phyloP scores from a whole-genome alignment of 2,329 filamentous ascomycete species.

The Colletotrichum gigasporum region DNA sequence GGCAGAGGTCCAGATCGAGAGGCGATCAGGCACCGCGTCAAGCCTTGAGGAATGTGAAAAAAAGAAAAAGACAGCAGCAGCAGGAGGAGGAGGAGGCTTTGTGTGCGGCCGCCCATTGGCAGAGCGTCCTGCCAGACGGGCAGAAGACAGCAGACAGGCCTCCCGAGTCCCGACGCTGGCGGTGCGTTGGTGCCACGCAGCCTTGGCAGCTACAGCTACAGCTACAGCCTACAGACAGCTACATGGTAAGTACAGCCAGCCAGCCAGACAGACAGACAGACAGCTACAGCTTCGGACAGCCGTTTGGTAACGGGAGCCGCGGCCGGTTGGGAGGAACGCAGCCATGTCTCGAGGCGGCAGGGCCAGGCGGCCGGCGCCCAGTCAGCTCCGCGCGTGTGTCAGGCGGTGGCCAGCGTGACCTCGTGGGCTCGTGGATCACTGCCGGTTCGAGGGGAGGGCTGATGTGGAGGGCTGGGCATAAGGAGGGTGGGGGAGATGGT shows the following conservation, averaged over 20 bases:
- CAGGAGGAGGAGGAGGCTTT: background rate
- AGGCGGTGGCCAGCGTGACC: constrained; percentile 20
- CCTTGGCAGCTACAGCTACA: constrained; percentile 4
- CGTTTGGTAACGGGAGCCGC: background rate
- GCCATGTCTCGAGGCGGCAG: constrained; percentile 20
- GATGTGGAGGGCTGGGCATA: background rate
- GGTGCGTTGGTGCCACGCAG: background rate
- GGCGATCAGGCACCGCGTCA: background rate
- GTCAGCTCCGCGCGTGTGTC: background rate
- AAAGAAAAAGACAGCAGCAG: too few relatives aligned
- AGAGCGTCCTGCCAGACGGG: background rate
- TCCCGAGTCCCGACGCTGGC: too few relatives aligned
- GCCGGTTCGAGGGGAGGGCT: constrained; percentile 5
- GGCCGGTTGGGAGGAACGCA: constrained; percentile 1
- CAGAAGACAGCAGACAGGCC: too few relatives aligned
- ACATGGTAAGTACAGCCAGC: too few relatives aligned
- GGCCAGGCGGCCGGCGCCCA: constrained; percentile 13
- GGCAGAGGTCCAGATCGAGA: background rate
- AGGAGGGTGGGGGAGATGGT: background rate
- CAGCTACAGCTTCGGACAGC: too few relatives aligned
- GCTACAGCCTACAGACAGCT: too few relatives aligned
- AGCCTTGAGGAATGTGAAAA: constrained; percentile 21
- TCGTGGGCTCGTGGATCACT: constrained; percentile 23
- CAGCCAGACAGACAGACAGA: too few relatives aligned
- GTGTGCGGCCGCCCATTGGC: constrained; percentile 22